phyloP scores from a whole-genome alignment of 805 yeast species.

The Ogataea pilisensis region DNA sequence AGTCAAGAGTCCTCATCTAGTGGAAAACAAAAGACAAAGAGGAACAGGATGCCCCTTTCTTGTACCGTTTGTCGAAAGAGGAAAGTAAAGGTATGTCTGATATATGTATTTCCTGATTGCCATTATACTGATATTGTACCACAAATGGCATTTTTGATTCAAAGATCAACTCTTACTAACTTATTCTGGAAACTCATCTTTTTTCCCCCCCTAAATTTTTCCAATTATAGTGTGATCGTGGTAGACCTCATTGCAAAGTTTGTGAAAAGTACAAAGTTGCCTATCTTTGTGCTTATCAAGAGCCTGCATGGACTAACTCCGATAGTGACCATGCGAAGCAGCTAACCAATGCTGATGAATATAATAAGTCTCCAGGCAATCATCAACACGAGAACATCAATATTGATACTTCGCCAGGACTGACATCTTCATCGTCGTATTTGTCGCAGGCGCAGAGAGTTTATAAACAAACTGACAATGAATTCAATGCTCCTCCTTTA shows the following conservation, averaged over 20 bases:
- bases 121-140: too few relatives aligned
- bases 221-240: slow-evolving; percentile 30
- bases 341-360: not conserved
- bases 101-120: slow-evolving; percentile 5
- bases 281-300: slow-evolving; percentile 29
- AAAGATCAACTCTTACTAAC: too few relatives aligned
- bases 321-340: slow-evolving; percentile 9
- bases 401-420: not conserved
- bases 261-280: slow-evolving; percentile 29
- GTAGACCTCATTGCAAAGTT: slow-evolving; percentile 31
- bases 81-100: slow-evolving; percentile 37
- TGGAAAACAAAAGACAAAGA: slow-evolving; percentile 25
- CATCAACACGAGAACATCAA: not conserved
- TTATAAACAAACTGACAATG: not conserved
- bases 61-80: slow-evolving; percentile 45
- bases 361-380: not conserved
- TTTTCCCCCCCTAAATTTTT: too few relatives aligned
- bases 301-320: slow-evolving; percentile 28
- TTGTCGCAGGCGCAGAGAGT: not conserved
- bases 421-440: not conserved
- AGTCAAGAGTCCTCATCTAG: not conserved
- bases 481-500: not conserved
- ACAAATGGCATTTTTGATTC: too few relatives aligned
- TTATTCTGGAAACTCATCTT: not conserved
- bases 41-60: slow-evolving; percentile 41